Base-by-base conservation (phyloP, 2,329 filamentous ascomycete species). In the Paecilomyces dactylethromorphus region DNA sequence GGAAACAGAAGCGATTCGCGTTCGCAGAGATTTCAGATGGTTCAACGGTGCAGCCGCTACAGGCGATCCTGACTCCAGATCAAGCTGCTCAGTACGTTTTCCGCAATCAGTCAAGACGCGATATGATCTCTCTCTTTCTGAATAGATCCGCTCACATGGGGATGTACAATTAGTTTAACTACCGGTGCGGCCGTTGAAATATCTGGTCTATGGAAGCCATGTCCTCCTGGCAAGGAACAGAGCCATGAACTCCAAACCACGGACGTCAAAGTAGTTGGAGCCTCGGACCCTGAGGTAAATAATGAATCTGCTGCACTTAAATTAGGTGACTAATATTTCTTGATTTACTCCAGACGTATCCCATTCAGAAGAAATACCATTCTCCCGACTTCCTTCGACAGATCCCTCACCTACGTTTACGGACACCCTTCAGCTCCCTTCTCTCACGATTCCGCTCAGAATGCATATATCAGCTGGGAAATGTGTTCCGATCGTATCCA, bases 291-390 rank as follows among this genome's bases (percentile, higher is more conserved):
- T 65, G 84, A 88, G 75, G 91, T 94, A 80, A 74, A 85, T 76
- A 13, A n/a, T 29, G 21, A 4, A 18, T 29, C 39, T 45, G n/a
- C 39, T 45, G 8, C 6, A 18, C 39, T 18, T n/a, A n/a, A 10
- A 18, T 7, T 18, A 45, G n/a, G 15, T 18, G 8, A 18, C 39
- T 45, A 10, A 45, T n/a, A 7, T 5, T 21, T 7, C 12, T 39
- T 39, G 6, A 39, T 15, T 29, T 39, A 39, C 35, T 18, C 18
- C 69, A 97, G 90, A 90, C 87, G 62, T 96, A 91, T 71, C 94
- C 94, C 2, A 85, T 99, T 24, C 94, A 99, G 76, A 96, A 96
- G 76, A 97, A 97, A 76, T 96, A 94, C 67, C 92, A 97, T 67
- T 91, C 88, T 4, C 81, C 89, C 55, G 93, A 97, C 71, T 97